phyloP scores from a whole-genome alignment of 371 early-diverging fungal species.

The Mortierella sp. region DNA sequence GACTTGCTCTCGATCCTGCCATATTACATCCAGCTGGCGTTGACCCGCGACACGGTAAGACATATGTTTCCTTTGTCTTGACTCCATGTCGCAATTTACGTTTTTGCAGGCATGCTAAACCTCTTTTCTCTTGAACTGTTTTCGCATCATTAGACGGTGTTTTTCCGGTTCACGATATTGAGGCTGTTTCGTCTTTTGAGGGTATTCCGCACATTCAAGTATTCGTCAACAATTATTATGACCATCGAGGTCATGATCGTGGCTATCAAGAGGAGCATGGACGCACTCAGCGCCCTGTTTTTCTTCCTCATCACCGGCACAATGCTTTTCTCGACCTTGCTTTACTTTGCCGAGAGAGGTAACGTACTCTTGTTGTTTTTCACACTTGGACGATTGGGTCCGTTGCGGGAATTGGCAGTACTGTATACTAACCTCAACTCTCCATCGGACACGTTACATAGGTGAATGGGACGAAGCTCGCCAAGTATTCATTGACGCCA shows the following conservation, averaged over 20 bases:
- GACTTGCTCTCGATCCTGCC: conserved; percentile 88
- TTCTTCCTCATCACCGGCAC: conserved; percentile 83
- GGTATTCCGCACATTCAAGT: conserved; percentile 87
- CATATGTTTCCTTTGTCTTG: not conserved
- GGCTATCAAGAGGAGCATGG: conserved; percentile 83
- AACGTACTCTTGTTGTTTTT: not conserved
- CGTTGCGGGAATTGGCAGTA: not conserved
- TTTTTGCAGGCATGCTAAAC: not conserved
- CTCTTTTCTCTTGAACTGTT: not conserved
- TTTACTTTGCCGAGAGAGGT: conserved; percentile 92
- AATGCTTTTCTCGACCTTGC: conserved; percentile 80
- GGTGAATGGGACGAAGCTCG: conserved; percentile 80
- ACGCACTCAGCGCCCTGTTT: conserved; percentile 83
- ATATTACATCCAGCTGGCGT: conserved; percentile 82
- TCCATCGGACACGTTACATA: conserved; percentile 12
- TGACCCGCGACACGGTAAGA: conserved; percentile 78
- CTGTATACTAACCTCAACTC: not conserved
- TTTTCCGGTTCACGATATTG: conserved; percentile 88
- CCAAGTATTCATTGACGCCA: conserved; percentile 72
- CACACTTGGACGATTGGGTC: not conserved
- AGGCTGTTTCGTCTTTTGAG: conserved; percentile 85
- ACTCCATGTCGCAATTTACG: not conserved
- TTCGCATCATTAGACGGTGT: conserved; percentile 68
- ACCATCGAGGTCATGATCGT: conserved; percentile 91
- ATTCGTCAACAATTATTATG: conserved; percentile 78